Evolutionary conservation across 1,139 yeast species (phyloP).

Genomic region (Debaryomyces coudertii): DNA sequence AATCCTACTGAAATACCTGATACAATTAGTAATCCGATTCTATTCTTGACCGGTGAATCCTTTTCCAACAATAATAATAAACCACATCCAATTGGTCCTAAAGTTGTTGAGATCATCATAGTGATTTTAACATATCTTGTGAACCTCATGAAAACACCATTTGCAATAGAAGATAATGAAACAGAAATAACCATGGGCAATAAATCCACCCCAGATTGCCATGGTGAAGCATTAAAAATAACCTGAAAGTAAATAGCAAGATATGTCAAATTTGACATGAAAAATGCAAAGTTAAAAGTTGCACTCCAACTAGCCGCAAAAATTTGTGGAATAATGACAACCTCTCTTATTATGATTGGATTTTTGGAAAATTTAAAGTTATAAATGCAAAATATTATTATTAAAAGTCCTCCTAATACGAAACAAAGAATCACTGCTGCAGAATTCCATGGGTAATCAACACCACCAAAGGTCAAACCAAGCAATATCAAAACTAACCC

Average conservation of each 20-base stretch:
- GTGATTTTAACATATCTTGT: slow-evolving; percentile 54
- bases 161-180: slow-evolving; percentile 47
- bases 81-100: slow-evolving; percentile 58
- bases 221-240: slow-evolving; percentile 48
- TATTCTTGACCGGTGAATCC: slow-evolving; percentile 35
- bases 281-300: slow-evolving; percentile 44
- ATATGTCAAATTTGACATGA: slow-evolving; percentile 48
- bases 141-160: slow-evolving; percentile 50
- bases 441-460: slow-evolving; percentile 45
- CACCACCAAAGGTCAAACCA: slow-evolving; percentile 42
- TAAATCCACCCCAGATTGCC: slow-evolving; percentile 60
- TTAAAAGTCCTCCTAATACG: slow-evolving; percentile 53
- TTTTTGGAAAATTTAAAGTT: slow-evolving; percentile 48
- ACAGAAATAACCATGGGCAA: slow-evolving; percentile 58
- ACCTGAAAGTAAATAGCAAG: slow-evolving; percentile 62
- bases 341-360: slow-evolving; percentile 51
- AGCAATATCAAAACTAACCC: slow-evolving; percentile 37
- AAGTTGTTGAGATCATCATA: slow-evolving; percentile 44
- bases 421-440: slow-evolving; percentile 59
- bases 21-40: slow-evolving; percentile 57
- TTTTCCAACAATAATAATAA: slow-evolving; percentile 43
- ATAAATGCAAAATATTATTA: slow-evolving; percentile 47
- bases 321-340: slow-evolving; percentile 40
- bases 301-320: slow-evolving; percentile 41
- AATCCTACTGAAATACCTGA: slow-evolving; percentile 61